phyloP scores from a whole-genome alignment of 2,329 filamentous ascomycete genomes.

The Talaromyces verruculosus region DNA sequence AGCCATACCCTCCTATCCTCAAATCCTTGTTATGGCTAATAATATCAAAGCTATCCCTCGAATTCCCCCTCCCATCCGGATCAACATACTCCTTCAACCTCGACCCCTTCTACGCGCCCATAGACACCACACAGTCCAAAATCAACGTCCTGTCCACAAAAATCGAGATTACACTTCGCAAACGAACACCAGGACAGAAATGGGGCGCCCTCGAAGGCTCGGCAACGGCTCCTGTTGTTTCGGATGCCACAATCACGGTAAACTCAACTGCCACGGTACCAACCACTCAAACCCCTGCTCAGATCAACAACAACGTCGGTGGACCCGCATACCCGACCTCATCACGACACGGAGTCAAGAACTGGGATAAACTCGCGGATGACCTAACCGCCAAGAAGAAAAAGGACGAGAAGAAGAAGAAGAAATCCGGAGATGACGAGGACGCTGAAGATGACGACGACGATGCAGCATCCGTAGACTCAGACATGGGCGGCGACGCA shows the following conservation, averaged over 20 bases:
- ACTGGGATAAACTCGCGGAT: constrained; percentile 80
- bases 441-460: constrained; percentile 52
- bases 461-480: constrained; percentile 46
- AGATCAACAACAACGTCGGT: constrained; percentile 26
- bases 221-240: constrained; percentile 28
- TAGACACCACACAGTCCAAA: constrained; percentile 62
- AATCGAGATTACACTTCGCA: constrained; percentile 72
- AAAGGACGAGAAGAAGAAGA: constrained; percentile 29
- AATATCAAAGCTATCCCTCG: constrained; percentile 51
- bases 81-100: constrained; percentile 62
- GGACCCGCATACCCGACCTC: constrained; percentile 78
- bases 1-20: constrained; percentile 23
- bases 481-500: constrained; percentile 57
- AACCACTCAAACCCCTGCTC: not conserved
- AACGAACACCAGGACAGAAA: constrained; percentile 63
- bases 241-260: constrained; percentile 22
- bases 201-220: constrained; percentile 63
- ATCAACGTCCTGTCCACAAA: constrained; percentile 72
- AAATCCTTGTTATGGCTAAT: constrained; percentile 14
- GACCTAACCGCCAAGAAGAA: constrained; percentile 49
- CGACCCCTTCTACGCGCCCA: constrained; percentile 64
- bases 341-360: constrained; percentile 75
- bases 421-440: constrained; percentile 29
- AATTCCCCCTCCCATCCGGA: constrained; percentile 57
- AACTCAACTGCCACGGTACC: constrained; percentile 20